These are phyloP conservation scores for Tetrapisispora namnaoensis DNA, from an alignment of 805 yeast species.

Conservation along the genomic window DNA sequence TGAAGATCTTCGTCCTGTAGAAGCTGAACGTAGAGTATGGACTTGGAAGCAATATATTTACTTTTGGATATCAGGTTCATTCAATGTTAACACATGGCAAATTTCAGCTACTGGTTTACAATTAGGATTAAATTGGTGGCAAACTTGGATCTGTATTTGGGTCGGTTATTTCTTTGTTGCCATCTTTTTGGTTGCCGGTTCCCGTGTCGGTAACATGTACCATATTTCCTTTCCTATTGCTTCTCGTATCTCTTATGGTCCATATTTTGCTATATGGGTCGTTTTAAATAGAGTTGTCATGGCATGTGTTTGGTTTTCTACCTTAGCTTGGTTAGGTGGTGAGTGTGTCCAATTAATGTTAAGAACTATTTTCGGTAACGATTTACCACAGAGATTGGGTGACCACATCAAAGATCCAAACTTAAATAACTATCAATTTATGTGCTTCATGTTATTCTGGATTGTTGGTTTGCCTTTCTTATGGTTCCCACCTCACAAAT, in stretches of 20 bases:
- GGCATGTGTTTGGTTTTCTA: conserved; percentile 85
- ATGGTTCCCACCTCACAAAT: conserved; percentile 73
- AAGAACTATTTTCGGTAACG: conserved; percentile 61
- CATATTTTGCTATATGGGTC: conserved; percentile 83
- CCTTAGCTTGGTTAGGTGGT: conserved; percentile 79
- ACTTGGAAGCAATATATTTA: conserved; percentile 70
- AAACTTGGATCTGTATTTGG: conserved; percentile 84
- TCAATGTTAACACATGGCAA: conserved; percentile 87
- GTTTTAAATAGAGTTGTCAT: conserved; percentile 79
- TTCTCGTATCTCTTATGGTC: conserved; percentile 75
- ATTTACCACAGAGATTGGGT: conserved; percentile 52
- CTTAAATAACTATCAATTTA: conserved; percentile 59
- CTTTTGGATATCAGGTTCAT: conserved; percentile 85
- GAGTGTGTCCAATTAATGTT: conserved; percentile 76
- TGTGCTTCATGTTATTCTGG: conserved; percentile 79
- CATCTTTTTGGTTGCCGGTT: conserved; percentile 53
- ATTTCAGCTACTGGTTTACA: conserved; percentile 81
- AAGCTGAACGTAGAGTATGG: conserved; percentile 67
- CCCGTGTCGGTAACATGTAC: conserved; percentile 73
- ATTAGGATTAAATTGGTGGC: conserved; percentile 85
- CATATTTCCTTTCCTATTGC: conserved; percentile 84
- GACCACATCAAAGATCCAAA: conserved; percentile 50
- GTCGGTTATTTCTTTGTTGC: conserved; percentile 70
- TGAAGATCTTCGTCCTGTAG: conserved; percentile 73
- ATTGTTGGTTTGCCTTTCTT: conserved; percentile 66